phyloP scores from a whole-genome alignment of 208 protist species.

The Histomonas meleagridis region DNA sequence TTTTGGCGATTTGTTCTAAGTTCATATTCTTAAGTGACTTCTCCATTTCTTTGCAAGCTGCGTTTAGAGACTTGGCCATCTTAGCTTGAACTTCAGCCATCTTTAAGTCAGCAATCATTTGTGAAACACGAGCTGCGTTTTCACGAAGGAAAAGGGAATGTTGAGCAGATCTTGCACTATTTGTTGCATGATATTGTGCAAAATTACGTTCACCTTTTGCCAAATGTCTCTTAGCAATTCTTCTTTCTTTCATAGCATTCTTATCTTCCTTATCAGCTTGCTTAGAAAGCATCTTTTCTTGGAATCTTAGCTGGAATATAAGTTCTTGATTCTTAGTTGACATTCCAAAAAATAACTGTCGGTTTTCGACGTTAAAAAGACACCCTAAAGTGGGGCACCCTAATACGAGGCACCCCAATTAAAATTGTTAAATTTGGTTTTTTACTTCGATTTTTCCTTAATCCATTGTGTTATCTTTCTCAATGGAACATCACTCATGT shows the following conservation, averaged over 20 bases:
- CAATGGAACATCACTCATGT: background rate
- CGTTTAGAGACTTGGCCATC: background rate
- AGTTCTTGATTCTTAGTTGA: background rate
- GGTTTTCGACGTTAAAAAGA: too few species aligned
- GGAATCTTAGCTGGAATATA: background rate
- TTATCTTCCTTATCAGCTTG: background rate
- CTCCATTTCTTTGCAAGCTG: background rate
- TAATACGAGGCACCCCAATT: too few species aligned
- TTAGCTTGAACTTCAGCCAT: background rate
- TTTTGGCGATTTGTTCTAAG: background rate
- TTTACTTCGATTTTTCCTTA: background rate
- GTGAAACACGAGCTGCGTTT: background rate
- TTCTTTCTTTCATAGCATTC: background rate
- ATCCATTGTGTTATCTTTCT: background rate
- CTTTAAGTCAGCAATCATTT: background rate
- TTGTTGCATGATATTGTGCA: background rate
- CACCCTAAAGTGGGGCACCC: too few species aligned
- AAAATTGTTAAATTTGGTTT: too few species aligned
- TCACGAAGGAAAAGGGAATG: background rate
- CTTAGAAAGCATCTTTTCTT: slow-evolving; percentile 22
- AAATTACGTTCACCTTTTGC: background rate
- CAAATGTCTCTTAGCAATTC: background rate
- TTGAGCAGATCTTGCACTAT: background rate
- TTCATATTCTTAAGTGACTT: background rate
- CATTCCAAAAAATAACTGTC: too few species aligned